These are phyloP conservation scores for Phaeophleospora eucalypticola DNA, from an alignment of 2,329 filamentous ascomycete species.

Conservation along the genomic window DNA sequence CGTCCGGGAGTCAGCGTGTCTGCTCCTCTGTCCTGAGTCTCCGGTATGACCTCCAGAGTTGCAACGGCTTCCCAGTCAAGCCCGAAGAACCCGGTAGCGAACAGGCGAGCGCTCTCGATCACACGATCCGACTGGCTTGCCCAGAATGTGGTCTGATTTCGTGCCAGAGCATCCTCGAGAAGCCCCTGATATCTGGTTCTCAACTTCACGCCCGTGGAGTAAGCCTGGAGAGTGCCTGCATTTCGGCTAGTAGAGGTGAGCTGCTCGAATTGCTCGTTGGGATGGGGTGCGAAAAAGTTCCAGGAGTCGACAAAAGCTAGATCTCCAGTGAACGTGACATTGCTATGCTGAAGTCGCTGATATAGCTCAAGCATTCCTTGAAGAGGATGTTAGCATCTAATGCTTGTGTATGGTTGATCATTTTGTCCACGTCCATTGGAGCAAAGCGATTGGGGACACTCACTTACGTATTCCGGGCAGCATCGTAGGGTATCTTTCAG, in stretches of 20 bases:
- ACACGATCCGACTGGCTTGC: slow-evolving; percentile 53
- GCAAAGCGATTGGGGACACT: not conserved
- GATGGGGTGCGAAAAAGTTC: slow-evolving; percentile 50
- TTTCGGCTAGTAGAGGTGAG: slow-evolving; percentile 54
- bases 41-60: slow-evolving; percentile 51
- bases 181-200: slow-evolving; percentile 52
- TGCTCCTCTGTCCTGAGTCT: slow-evolving; percentile 47
- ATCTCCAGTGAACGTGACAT: slow-evolving; percentile 45
- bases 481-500: slow-evolving; percentile 54
- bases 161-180: slow-evolving; percentile 28
- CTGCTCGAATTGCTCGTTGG: slow-evolving; percentile 47
- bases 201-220: slow-evolving; percentile 52
- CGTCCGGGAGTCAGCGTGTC: slow-evolving; percentile 56
- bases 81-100: slow-evolving; percentile 54
- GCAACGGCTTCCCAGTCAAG: slow-evolving; percentile 42
- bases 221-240: slow-evolving; percentile 52
- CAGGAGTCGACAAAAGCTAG: slow-evolving; percentile 53
- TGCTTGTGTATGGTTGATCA: no score
- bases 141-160: slow-evolving; percentile 46
- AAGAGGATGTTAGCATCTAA: not conserved
- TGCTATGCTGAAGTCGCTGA: slow-evolving; percentile 42
- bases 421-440: no score
- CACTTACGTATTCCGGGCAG: slow-evolving; percentile 48
- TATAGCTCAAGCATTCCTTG: slow-evolving; percentile 48
- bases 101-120: slow-evolving; percentile 54